Evolutionary conservation across 2,329 filamentous ascomycete species (phyloP).

Genomic region (Moelleriella libera): DNA sequence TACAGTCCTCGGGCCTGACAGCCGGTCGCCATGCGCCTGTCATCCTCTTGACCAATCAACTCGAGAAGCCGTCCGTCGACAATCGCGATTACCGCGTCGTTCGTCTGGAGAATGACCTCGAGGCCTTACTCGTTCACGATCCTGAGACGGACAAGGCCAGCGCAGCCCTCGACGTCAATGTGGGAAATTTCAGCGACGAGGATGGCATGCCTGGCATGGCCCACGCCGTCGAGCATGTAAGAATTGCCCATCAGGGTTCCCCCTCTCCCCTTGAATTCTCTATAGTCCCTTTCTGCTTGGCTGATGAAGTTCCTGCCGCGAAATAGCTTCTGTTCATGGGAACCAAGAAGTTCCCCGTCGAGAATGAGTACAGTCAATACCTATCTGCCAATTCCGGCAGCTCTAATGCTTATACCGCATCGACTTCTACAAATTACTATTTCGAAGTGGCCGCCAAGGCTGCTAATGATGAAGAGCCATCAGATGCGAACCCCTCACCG

Average conservation of each 20-base stretch:
- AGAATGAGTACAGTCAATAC: slow-evolving; percentile 93
- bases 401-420: slow-evolving; percentile 89
- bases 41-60: slow-evolving; percentile 44
- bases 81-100: slow-evolving; percentile 82
- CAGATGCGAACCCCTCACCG: slow-evolving; percentile 41
- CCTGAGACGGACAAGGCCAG: slow-evolving; percentile 93
- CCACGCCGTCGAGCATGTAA: slow-evolving; percentile 83
- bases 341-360: slow-evolving; percentile 90
- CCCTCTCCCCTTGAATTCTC: not conserved
- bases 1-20: slow-evolving; percentile 19
- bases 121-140: slow-evolving; percentile 87
- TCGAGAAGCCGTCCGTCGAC: slow-evolving; percentile 77
- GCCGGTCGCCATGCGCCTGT: slow-evolving; percentile 16
- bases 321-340: slow-evolving; percentile 82
- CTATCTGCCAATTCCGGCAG: slow-evolving; percentile 78
- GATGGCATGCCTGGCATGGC: slow-evolving; percentile 88
- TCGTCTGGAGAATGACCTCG: slow-evolving; percentile 70
- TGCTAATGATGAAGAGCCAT: slow-evolving; percentile 41
- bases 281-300: not conserved
- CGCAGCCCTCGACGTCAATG: slow-evolving; percentile 87
- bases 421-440: slow-evolving; percentile 93
- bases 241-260: slow-evolving; percentile 8
- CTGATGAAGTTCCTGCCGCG: not conserved
- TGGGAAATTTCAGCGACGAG: slow-evolving; percentile 88
- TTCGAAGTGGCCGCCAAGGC: slow-evolving; percentile 85